Conservation (phyloP, 371 early-diverging fungal genomes). For the Mucor ambiguus region DNA sequence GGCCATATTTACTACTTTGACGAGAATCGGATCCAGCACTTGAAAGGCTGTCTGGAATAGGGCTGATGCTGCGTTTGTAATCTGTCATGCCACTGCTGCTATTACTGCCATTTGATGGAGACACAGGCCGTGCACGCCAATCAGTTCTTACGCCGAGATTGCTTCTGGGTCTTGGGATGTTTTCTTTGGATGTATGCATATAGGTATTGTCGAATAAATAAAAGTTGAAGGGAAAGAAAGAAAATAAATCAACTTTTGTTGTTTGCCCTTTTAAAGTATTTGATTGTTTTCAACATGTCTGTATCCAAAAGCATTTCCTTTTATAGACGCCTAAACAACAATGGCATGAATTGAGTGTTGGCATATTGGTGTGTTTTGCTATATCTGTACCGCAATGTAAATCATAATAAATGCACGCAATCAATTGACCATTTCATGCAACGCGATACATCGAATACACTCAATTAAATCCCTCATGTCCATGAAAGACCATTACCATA, state of each 20-base stretch:
- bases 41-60: slow-evolving; percentile 11
- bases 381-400: too few relatives aligned
- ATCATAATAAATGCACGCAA: too few relatives aligned
- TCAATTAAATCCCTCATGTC: too few relatives aligned
- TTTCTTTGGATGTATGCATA: neutral
- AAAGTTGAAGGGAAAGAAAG: neutral
- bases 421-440: too few relatives aligned
- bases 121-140: slow-evolving; percentile 13
- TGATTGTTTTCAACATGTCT: slow-evolving; percentile 1
- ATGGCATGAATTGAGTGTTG: neutral
- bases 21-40: slow-evolving; percentile 6
- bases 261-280: neutral
- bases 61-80: slow-evolving; percentile 14
- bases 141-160: slow-evolving; percentile 8
- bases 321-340: neutral
- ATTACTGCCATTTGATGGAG: slow-evolving; percentile 13
- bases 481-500: too few relatives aligned
- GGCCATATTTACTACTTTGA: neutral
- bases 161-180: neutral
- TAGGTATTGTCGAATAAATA: neutral
- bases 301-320: neutral
- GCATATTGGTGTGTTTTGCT: neutral
- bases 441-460: too few relatives aligned
- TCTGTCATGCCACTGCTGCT: neutral
- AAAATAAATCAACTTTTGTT: neutral